Conservation (phyloP, 345 rosid species). For the Linum trigynum region DNA sequence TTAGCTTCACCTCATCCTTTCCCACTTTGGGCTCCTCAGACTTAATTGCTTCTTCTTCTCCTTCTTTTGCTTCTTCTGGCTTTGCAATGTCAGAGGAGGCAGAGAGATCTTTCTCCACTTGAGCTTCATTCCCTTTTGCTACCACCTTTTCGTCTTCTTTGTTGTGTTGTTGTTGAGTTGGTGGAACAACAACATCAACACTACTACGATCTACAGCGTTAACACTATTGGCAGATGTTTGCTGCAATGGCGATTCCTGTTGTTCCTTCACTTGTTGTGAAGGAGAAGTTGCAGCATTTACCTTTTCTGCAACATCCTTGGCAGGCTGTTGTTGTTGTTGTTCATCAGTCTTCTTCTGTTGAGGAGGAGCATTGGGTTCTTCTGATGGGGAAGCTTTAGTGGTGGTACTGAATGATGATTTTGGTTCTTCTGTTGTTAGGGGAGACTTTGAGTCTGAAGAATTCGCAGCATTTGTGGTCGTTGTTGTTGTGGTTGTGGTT, state of each 20-base stretch:
- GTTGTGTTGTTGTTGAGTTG: background rate
- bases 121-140: background rate
- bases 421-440: too few species aligned
- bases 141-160: background rate
- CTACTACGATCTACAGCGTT: too few species aligned
- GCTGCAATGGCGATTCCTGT: background rate
- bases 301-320: background rate
- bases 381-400: background rate
- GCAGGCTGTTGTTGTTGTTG: background rate
- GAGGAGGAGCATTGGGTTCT: background rate
- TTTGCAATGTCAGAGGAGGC: background rate
- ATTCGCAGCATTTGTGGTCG: too few species aligned
- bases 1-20: background rate
- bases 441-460: too few species aligned
- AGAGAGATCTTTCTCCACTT: background rate
- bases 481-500: too few species aligned
- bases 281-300: background rate
- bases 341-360: too few species aligned
- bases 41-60: background rate
- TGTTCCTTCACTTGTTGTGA: background rate
- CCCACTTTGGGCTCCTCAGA: background rate
- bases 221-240: background rate
- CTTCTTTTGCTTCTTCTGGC: background rate
- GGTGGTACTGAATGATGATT: background rate
- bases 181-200: too few species aligned